Evolutionary conservation across 2,329 filamentous ascomycete genomes (phyloP).

Genomic region (Myriangium duriaei): DNA sequence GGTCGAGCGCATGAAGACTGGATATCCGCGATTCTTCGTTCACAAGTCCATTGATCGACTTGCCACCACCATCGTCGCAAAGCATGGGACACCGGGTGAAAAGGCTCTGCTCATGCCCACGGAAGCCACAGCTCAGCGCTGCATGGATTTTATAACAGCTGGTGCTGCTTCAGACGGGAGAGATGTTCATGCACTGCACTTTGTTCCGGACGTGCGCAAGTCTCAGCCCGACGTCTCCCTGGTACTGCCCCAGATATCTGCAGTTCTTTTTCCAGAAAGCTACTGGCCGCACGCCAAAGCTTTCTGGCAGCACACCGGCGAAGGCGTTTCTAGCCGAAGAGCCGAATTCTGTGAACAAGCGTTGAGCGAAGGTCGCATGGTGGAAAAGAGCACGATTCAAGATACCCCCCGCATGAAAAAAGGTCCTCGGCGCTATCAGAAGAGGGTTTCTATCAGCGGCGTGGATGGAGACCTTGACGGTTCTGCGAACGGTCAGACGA

Average conservation of each 20-base stretch:
- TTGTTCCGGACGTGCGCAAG: slow-evolving; percentile 48
- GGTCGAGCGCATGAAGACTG: slow-evolving; percentile 70
- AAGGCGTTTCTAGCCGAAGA: slow-evolving; percentile 79
- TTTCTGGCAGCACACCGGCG: slow-evolving; percentile 95
- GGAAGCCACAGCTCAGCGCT: slow-evolving; percentile 54
- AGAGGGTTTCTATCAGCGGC: slow-evolving; percentile 40
- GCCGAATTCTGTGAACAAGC: slow-evolving; percentile 78
- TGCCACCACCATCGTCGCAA: slow-evolving; percentile 51
- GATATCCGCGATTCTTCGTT: slow-evolving; percentile 92
- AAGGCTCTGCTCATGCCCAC: slow-evolving; percentile 78
- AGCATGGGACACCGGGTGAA: slow-evolving; percentile 47
- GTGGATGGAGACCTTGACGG: slow-evolving; percentile 1
- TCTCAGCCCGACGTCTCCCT: slow-evolving; percentile 33
- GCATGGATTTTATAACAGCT: slow-evolving; percentile 56
- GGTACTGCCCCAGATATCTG: slow-evolving; percentile 33
- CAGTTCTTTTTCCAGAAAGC: slow-evolving; percentile 56
- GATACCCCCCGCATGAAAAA: slow-evolving; percentile 39
- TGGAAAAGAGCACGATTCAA: slow-evolving; percentile 32
- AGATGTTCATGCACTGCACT: slow-evolving; percentile 38
- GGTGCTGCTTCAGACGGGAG: slow-evolving; percentile 45
- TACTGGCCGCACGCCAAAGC: slow-evolving; percentile 67
- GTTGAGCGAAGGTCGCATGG: slow-evolving; percentile 55
- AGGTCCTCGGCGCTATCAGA: slow-evolving; percentile 72
- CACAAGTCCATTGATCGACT: slow-evolving; percentile 71
- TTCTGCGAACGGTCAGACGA: slow-evolving; percentile 11